A percentile compares a stretch with the other conserved stretches of the same genome.
These are phyloP conservation scores for Aspergillus piperis DNA, from an alignment of 2,329 filamentous ascomycete genomes.

Conservation along the genomic window DNA sequence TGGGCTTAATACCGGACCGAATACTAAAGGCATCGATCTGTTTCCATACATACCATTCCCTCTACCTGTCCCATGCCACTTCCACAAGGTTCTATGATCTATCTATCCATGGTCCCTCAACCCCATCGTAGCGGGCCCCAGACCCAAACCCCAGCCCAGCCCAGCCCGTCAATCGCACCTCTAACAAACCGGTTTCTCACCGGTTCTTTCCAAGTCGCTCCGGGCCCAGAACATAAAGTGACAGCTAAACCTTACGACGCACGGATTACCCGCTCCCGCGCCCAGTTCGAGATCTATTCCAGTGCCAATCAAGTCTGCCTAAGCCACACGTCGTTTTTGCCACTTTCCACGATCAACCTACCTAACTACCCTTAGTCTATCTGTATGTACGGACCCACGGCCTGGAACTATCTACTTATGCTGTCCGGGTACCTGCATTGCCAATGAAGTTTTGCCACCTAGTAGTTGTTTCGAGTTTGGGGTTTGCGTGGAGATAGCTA, in stretches of 20 bases:
- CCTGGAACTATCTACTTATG: not conserved
- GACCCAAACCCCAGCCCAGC: too few species aligned
- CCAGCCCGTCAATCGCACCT: too few species aligned
- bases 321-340: not conserved
- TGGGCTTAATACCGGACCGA: not conserved
- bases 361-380: not conserved
- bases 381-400: not conserved
- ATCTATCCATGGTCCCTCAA: too few species aligned
- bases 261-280: not conserved
- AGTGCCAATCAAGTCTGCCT: too few species aligned
- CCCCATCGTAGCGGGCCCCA: too few species aligned
- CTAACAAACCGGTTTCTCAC: not conserved
- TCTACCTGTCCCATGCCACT: not conserved
- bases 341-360: not conserved
- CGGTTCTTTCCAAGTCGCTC: not conserved
- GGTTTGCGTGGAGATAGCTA: not conserved
- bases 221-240: not conserved
- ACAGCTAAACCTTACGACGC: not conserved
- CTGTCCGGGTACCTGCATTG: not conserved
- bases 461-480: not conserved
- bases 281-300: not conserved
- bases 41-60: not conserved
- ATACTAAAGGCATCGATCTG: not conserved
- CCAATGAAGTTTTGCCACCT: not conserved
- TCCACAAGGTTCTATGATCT: too few species aligned